Conservation (phyloP, 345 rosid species). For the Eutrema yunnanense region DNA sequence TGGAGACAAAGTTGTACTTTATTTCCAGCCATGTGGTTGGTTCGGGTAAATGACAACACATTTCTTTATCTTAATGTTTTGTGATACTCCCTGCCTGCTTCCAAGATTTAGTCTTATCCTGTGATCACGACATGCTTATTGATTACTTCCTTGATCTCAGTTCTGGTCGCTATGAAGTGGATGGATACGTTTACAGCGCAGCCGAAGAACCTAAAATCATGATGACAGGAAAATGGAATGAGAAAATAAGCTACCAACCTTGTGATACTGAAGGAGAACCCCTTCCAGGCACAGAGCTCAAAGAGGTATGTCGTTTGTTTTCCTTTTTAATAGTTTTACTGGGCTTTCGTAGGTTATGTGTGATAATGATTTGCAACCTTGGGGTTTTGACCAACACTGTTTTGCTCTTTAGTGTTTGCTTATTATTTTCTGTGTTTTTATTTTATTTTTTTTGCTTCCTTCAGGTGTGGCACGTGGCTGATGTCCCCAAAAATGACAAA, state of each 20-base stretch:
- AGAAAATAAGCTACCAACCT: slow-evolving; percentile 73
- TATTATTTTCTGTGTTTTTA: background rate
- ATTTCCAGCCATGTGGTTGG: slow-evolving; percentile 86
- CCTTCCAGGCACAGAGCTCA: slow-evolving; percentile 58
- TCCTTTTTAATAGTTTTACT: background rate
- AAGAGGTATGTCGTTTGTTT: slow-evolving; percentile 40
- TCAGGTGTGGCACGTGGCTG: slow-evolving; percentile 80
- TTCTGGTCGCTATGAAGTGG: slow-evolving; percentile 84
- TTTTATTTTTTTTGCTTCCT: background rate
- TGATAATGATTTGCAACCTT: background rate
- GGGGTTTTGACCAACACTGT: background rate
- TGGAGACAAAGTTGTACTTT: slow-evolving; percentile 71
- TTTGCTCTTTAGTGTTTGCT: background rate
- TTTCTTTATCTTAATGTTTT: background rate
- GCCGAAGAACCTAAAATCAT: slow-evolving; percentile 70
- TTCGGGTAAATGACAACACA: slow-evolving; percentile 48
- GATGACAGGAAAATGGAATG: slow-evolving; percentile 86
- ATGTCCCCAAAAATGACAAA: slow-evolving; percentile 65
- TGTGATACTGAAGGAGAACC: slow-evolving; percentile 83
- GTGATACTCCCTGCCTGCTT: slow-evolving; percentile 1
- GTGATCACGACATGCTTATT: background rate
- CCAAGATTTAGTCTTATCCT: background rate
- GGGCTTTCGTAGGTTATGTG: too few species aligned
- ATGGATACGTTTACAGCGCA: slow-evolving; percentile 73
- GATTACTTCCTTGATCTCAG: slow-evolving; percentile 35